A percentile compares a stretch with the other conserved stretches of the same genome.
Conservation (phyloP, 352 stramenopile species). For the Phytopythium oedochilum region DNA sequence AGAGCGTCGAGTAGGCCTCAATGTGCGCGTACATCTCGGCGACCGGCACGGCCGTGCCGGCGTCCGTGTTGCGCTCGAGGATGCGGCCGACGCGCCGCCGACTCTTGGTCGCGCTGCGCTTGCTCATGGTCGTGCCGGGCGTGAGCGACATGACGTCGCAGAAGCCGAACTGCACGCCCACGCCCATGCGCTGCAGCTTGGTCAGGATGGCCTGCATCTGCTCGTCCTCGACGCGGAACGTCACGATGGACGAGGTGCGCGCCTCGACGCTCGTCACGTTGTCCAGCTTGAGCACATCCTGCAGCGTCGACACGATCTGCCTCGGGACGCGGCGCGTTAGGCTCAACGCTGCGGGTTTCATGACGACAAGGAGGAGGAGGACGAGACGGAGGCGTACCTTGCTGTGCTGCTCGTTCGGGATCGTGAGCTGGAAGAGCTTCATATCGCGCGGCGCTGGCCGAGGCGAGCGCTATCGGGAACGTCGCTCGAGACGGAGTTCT, state of each 20-base stretch:
- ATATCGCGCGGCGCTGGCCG: conserved; percentile 21
- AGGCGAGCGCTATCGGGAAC: too few relatives aligned
- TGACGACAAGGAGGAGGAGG: too few relatives aligned
- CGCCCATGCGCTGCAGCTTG: conserved; percentile 72
- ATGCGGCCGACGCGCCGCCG: conserved; percentile 63
- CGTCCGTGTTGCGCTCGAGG: conserved; percentile 72
- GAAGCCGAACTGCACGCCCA: conserved; percentile 83
- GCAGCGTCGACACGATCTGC: conserved; percentile 69
- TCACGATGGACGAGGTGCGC: conserved; percentile 83
- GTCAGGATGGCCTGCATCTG: conserved; percentile 85
- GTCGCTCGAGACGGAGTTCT: too few relatives aligned
- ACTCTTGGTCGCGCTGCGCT: conserved; percentile 34
- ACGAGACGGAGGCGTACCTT: conserved; percentile 24
- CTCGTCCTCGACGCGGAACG: conserved; percentile 79
- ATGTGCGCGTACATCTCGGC: conserved; percentile 87
- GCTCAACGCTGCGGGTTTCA: background rate
- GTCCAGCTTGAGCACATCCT: conserved; percentile 80
- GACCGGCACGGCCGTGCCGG: conserved; percentile 78
- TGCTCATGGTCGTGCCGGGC: conserved; percentile 72
- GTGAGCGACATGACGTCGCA: conserved; percentile 88
- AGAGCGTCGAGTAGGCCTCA: conserved; percentile 77
- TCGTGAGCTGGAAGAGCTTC: conserved; percentile 88
- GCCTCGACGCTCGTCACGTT: conserved; percentile 84
- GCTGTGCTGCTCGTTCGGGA: conserved; percentile 79
- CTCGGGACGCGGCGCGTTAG: background rate